phyloP scores from a whole-genome alignment of 164 flowering plant species.

The Vitis riparia region DNA sequence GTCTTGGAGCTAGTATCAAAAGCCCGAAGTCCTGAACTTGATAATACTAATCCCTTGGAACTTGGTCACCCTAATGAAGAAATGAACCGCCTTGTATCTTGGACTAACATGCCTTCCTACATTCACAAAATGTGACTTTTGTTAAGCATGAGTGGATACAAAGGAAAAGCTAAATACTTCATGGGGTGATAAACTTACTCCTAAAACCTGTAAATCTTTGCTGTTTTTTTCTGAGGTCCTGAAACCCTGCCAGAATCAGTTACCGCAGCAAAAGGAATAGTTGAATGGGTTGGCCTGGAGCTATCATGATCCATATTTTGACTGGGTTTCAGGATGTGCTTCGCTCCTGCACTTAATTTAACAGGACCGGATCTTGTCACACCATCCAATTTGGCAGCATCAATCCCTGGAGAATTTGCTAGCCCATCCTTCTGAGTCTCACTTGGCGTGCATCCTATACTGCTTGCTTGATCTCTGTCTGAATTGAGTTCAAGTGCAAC shows the following conservation, averaged over 20 bases:
- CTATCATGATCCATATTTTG: slow-evolving; percentile 29
- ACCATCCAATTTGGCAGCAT: slow-evolving; percentile 21
- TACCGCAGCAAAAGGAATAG: slow-evolving; percentile 32
- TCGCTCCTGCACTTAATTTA: slow-evolving; percentile 60
- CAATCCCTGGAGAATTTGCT: slow-evolving; percentile 10
- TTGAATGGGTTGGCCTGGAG: slow-evolving; percentile 40
- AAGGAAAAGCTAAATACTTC: not conserved
- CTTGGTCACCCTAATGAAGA: not conserved
- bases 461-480: slow-evolving; percentile 18
- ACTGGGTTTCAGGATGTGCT: slow-evolving; percentile 59
- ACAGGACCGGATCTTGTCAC: slow-evolving; percentile 44
- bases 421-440: slow-evolving; percentile 11
- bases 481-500: slow-evolving; percentile 18
- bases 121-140: not conserved
- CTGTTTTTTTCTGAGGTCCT: slow-evolving; percentile 38
- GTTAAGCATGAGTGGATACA: not conserved
- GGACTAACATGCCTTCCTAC: slow-evolving; percentile 2
- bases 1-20: not conserved
- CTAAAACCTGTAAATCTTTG: slow-evolving; percentile 43
- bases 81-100: not conserved
- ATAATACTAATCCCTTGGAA: not conserved
- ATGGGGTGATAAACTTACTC: slow-evolving; percentile 9
- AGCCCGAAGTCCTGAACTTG: not conserved
- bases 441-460: slow-evolving; percentile 1
- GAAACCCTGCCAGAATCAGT: slow-evolving; percentile 19